These are phyloP conservation scores for Salix caprea DNA, from an alignment of 345 rosid genomes.

Conservation along the genomic window DNA sequence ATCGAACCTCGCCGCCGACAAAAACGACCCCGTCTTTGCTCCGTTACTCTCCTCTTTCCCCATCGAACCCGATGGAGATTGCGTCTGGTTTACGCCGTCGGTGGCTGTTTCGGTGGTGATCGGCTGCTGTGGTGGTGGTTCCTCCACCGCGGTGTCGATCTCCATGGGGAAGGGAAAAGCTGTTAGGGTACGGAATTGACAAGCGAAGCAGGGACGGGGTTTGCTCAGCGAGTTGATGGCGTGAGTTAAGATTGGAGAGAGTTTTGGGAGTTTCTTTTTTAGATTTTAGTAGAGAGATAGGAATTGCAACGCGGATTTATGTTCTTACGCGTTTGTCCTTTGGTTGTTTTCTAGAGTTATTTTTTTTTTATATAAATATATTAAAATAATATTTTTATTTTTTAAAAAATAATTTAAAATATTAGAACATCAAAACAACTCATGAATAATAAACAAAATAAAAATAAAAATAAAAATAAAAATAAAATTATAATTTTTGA, in stretches of 20 bases:
- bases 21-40: slow-evolving; percentile 13
- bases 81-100: background rate
- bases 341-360: background rate
- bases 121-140: slow-evolving; percentile 11
- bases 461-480: no score
- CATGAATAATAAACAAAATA: no score
- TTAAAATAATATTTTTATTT: no score
- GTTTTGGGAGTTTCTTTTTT: background rate
- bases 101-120: background rate
- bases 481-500: no score
- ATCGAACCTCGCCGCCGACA: slow-evolving; percentile 30
- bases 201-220: background rate
- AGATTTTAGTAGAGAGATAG: background rate
- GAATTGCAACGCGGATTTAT: background rate
- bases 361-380: no score
- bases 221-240: slow-evolving; percentile 16
- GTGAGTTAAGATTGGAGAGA: background rate
- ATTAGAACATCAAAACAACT: no score
- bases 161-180: slow-evolving; percentile 30
- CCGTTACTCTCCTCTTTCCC: slow-evolving; percentile 17
- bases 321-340: background rate
- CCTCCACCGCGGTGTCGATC: slow-evolving; percentile 39
- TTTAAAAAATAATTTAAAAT: no score
- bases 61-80: slow-evolving; percentile 10
- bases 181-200: background rate